Percentiles rank a stretch among this genome's conserved stretches.
Evolutionary conservation across 1,284 basidiomycete genomes (phyloP).

Genomic region (Sanghuangporus weigelae): DNA sequence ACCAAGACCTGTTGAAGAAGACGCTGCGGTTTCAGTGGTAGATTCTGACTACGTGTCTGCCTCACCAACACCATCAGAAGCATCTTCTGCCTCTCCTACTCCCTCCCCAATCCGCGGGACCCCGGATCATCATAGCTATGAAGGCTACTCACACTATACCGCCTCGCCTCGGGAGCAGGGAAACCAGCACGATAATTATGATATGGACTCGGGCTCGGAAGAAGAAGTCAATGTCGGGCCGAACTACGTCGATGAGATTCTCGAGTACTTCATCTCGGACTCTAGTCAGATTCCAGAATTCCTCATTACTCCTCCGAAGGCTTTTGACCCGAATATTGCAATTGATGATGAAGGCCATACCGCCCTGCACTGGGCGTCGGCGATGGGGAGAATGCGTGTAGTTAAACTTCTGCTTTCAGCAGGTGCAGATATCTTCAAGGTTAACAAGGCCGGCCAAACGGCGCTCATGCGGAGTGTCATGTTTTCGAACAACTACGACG

Average conservation of each 20-base stretch:
- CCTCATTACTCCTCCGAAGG: slow-evolving; percentile 83
- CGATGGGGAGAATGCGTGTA: slow-evolving; percentile 96
- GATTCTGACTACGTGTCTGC: slow-evolving; percentile 79
- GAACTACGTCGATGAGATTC: slow-evolving; percentile 89
- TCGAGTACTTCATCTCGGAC: slow-evolving; percentile 99
- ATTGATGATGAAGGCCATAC: slow-evolving; percentile 99
- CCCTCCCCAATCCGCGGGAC: slow-evolving; percentile 75
- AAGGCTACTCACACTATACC: slow-evolving; percentile 32
- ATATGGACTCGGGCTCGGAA: slow-evolving; percentile 28
- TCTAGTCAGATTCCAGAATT: slow-evolving; percentile 89
- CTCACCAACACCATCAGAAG: slow-evolving; percentile 80
- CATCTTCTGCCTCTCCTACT: slow-evolving; percentile 82
- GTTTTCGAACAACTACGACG: slow-evolving; percentile 99
- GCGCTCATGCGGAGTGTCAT: slow-evolving; percentile 98
- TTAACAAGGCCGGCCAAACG: slow-evolving; percentile 96
- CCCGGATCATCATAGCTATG: slow-evolving; percentile 40
- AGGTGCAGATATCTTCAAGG: slow-evolving; percentile 95
- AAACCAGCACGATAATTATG: slow-evolving; percentile 21
- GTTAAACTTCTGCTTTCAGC: slow-evolving; percentile 93
- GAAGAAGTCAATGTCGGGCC: slow-evolving; percentile 44
- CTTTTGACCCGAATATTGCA: slow-evolving; percentile 94
- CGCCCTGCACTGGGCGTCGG: slow-evolving; percentile 97
- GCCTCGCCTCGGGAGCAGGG: slow-evolving; percentile 26
- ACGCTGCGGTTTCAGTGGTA: slow-evolving; percentile 53
- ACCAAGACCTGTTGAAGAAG: slow-evolving; percentile 32